A percentile compares a stretch with the other conserved stretches of the same genome.
These are phyloP conservation scores for Cystobasidium tubakii DNA, from an alignment of 768 basidiomycete genomes.

Conservation along the genomic window DNA sequence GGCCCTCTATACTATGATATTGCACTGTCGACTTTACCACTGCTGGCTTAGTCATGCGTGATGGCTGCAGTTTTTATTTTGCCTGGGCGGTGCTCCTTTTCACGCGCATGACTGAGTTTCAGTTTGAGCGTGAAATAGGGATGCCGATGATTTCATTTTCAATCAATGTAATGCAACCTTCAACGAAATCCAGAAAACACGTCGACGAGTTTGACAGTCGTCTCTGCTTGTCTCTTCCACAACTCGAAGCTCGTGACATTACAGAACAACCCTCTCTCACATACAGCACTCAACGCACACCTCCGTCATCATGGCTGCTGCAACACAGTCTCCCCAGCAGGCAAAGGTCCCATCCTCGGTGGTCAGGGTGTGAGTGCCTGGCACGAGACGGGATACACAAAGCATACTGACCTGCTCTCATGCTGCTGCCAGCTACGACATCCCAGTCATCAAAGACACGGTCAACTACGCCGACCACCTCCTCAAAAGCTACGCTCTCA, in stretches of 20 bases:
- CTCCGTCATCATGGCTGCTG: not conserved
- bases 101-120: not conserved
- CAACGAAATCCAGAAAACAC: no score
- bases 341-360: constrained; percentile 17
- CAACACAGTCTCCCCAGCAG: not conserved
- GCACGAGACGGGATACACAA: no score
- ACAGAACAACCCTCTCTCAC: no score
- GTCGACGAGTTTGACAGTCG: no score
- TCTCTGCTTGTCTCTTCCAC: no score
- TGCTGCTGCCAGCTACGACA: constrained; percentile 13
- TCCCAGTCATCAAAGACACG: constrained; percentile 31
- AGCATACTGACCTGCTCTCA: not conserved
- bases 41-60: no score
- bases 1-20: no score
- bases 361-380: constrained; percentile 3
- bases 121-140: not conserved
- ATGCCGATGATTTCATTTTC: not conserved
- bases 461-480: constrained; percentile 32
- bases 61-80: no score
- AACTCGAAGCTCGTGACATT: no score
- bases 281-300: not conserved
- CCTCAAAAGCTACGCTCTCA: constrained; percentile 21
- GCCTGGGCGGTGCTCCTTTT: not conserved
- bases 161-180: no score
- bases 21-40: no score